A percentile compares a stretch with the other conserved stretches of the same genome.
Evolutionary conservation across 768 basidiomycete genomes (phyloP).

Genomic region (Psilocybe cyanescens): DNA sequence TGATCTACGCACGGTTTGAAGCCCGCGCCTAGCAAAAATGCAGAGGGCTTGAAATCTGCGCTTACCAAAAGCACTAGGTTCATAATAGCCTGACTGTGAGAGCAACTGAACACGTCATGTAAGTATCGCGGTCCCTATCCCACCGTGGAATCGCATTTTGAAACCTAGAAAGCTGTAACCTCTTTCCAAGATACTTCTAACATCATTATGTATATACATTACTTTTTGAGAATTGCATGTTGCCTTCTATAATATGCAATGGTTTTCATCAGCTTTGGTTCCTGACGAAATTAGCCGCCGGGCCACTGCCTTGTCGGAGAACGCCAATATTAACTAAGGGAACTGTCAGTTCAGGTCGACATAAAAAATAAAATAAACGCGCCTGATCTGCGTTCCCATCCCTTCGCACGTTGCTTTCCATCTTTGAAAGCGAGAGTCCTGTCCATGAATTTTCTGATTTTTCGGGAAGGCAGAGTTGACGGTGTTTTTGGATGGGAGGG

Average conservation of each 20-base stretch:
- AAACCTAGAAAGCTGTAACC: no score
- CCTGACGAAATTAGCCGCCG: constrained; percentile 55
- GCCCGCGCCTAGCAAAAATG: no score
- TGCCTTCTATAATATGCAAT: not conserved
- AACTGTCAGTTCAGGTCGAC: not conserved
- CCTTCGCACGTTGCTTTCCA: constrained; percentile 36
- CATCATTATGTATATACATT: constrained; percentile 1
- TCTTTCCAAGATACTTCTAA: not conserved
- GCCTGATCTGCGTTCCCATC: constrained; percentile 69
- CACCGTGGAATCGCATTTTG: no score
- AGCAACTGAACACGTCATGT: no score
- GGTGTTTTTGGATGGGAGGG: constrained; percentile 33
- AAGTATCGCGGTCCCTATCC: no score
- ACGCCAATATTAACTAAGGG: constrained; percentile 57
- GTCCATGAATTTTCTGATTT: constrained; percentile 55
- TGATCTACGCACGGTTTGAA: no score
- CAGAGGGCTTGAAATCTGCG: no score
- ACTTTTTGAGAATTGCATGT: not conserved
- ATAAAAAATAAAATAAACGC: constrained; percentile 15
- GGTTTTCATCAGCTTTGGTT: not conserved
- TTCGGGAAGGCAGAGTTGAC: constrained; percentile 51
- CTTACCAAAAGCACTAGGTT: no score
- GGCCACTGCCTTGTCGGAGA: constrained; percentile 50
- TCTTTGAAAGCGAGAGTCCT: constrained; percentile 53
- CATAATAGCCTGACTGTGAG: no score